Evolutionary conservation across 371 early-diverging fungal species (phyloP), one percentile per base, ranked within the genome.

Genomic region (Mucor ambiguus): DNA sequence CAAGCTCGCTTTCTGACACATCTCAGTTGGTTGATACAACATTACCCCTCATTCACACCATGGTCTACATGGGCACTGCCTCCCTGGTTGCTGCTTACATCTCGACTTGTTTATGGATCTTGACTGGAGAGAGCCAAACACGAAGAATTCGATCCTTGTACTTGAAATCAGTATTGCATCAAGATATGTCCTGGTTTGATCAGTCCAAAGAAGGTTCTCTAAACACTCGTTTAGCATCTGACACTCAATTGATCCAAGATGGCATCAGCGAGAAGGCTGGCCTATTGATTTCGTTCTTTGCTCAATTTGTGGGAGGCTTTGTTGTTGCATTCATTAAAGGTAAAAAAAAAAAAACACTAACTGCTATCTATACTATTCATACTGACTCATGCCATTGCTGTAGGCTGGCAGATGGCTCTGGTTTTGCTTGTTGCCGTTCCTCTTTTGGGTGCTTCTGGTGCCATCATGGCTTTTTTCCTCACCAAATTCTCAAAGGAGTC

Each of bases 111-210:
- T 67, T 73, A 30, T 81, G 82, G 82, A 63, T 78, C 22, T 30
- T 74, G 4, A 72, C 76, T 12, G 81, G 75, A 3, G 73, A 70
- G 35, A 68, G 65, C n/a, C 74, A 73, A 59, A 69, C 74, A 7
- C 68, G 77, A 22, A 64, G 77, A n/a, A 81, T 81, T n/a, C 68
- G 79, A 65, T 48, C 48, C 20, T n/a, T 48, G 4, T 93, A 89
- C 48, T 83, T 95, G 56, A 80, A 79, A 41, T 75, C 94, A 0
- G 79, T 94, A 30, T 71, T 98, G 30, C 85, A 90, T 8, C 96
- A 97, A 75, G 93, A 97, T 29, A 86, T 93, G 58, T 87, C 85
- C 16, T 98, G 92, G 90, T 96, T 94, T 68, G 98, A 98, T 66
- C 71, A 77, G 11, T 73, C 82, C 24, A 79, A 82, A 67, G 66